phyloP scores from a whole-genome alignment of 192 early-diverging fungal genomes.

The Coemansia javaensis region DNA sequence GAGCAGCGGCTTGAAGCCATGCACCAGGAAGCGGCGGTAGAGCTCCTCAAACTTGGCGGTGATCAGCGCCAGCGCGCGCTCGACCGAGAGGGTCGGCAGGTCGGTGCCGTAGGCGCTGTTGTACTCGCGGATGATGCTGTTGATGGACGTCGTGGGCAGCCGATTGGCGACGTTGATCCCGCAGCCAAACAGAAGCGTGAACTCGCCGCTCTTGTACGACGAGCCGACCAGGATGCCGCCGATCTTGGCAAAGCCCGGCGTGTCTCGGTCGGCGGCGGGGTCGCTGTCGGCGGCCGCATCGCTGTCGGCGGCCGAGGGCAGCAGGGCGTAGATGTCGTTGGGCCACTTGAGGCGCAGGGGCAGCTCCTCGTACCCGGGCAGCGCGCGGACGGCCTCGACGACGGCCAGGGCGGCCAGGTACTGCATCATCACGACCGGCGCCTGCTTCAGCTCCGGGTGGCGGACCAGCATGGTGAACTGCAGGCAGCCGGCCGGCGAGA shows the following conservation, averaged over 20 bases:
- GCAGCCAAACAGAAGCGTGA: constrained; percentile 77
- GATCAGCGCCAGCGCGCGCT: constrained; percentile 49
- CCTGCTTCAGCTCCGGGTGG: constrained; percentile 58
- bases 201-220: constrained; percentile 64
- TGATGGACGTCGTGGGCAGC: constrained; percentile 80
- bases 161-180: constrained; percentile 85
- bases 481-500: constrained; percentile 85
- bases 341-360: constrained; percentile 95
- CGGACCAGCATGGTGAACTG: constrained; percentile 78
- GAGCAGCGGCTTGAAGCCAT: constrained; percentile 68
- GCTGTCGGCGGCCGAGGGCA: constrained; percentile 21
- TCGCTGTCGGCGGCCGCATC: constrained; percentile 29
- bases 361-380: constrained; percentile 71
- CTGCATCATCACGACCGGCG: constrained; percentile 85
- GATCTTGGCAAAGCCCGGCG: constrained; percentile 71
- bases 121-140: constrained; percentile 66
- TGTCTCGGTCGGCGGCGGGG: no score
- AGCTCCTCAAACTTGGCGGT: constrained; percentile 69
- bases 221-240: constrained; percentile 89
- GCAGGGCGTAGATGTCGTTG: constrained; percentile 88
- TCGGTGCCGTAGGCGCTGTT: constrained; percentile 48
- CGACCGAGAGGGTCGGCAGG: constrained; percentile 38
- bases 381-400: constrained; percentile 66
- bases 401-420: constrained; percentile 86
- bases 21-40: constrained; percentile 67